phyloP scores from a whole-genome alignment of 2,329 filamentous ascomycete species.

The Volutella citrinella region DNA sequence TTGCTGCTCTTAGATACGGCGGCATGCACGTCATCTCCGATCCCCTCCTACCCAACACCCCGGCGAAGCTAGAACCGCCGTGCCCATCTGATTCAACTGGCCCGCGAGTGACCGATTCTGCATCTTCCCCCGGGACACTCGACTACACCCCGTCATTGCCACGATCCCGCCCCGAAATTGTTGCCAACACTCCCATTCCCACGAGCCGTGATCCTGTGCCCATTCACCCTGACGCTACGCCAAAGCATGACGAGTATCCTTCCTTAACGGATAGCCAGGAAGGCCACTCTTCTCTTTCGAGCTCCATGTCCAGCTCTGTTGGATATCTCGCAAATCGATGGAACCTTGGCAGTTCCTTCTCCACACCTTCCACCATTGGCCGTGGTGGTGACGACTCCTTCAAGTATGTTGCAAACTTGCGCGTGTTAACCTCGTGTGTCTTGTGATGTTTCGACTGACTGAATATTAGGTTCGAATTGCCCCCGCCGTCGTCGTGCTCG shows the following conservation, averaged over 20 bases:
- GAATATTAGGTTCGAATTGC: conserved; percentile 39
- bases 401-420: conserved; percentile 34
- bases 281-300: conserved; percentile 29
- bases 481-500: conserved; percentile 41
- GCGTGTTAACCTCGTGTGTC: too few species aligned
- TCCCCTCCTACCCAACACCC: conserved; percentile 28
- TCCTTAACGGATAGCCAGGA: conserved; percentile 28
- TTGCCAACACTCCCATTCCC: conserved; percentile 24
- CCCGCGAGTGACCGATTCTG: conserved; percentile 22
- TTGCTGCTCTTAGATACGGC: conserved; percentile 58
- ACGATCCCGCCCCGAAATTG: conserved; percentile 22
- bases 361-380: conserved; percentile 42
- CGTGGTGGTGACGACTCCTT: conserved; percentile 41
- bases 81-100: conserved; percentile 26
- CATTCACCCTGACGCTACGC: conserved; percentile 19
- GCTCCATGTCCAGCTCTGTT: conserved; percentile 42
- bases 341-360: conserved; percentile 51
- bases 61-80: conserved; percentile 24
- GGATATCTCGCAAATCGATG: conserved; percentile 56
- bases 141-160: conserved; percentile 25
- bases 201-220: conserved; percentile 15
- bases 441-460: conserved; percentile 11
- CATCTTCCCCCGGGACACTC: conserved; percentile 21
- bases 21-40: conserved; percentile 52
- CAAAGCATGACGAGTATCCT: conserved; percentile 23